phyloP scores from a whole-genome alignment of 2,329 filamentous ascomycete species.

The Aaosphaeria arxii region DNA sequence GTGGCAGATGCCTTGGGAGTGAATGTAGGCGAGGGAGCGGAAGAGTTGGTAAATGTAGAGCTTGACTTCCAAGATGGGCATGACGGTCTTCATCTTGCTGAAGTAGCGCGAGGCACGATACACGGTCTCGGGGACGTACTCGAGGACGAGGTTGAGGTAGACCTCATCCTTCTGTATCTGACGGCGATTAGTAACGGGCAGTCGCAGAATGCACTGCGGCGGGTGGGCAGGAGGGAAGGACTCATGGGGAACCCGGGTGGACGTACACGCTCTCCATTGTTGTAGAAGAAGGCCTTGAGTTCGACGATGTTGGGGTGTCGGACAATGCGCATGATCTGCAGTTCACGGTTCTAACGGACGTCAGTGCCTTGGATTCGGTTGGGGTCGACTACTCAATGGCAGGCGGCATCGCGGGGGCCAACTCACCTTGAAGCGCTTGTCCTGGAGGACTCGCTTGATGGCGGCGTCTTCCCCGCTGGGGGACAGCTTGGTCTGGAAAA shows the following conservation, averaged over 20 bases:
- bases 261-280: constrained; percentile 92
- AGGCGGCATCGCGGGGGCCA: constrained; percentile 5
- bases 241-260: constrained; percentile 5
- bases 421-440: constrained; percentile 97
- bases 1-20: constrained; percentile 98
- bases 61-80: constrained; percentile 98
- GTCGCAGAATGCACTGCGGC: neutral
- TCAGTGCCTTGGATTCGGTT: too few relatives aligned
- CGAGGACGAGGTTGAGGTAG: constrained; percentile 95
- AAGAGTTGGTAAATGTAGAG: constrained; percentile 99
- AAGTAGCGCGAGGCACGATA: constrained; percentile 98
- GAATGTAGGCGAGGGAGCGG: constrained; percentile 96
- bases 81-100: constrained; percentile 99
- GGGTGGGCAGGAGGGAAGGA: neutral
- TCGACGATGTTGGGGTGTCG: constrained; percentile 98
- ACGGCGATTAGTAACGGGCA: constrained; percentile 24
- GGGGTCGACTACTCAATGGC: too few relatives aligned
- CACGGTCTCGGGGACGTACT: constrained; percentile 97
- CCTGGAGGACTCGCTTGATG: constrained; percentile 97
- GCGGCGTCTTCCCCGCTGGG: constrained; percentile 98
- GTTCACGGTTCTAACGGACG: constrained; percentile 78
- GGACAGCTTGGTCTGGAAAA: constrained; percentile 98
- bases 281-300: constrained; percentile 99
- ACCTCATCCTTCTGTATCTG: constrained; percentile 76
- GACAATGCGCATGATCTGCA: constrained; percentile 99